These are phyloP conservation scores for Chalciporus sphaerocephalus DNA, from an alignment of 768 basidiomycete genomes.

Conservation along the genomic window DNA sequence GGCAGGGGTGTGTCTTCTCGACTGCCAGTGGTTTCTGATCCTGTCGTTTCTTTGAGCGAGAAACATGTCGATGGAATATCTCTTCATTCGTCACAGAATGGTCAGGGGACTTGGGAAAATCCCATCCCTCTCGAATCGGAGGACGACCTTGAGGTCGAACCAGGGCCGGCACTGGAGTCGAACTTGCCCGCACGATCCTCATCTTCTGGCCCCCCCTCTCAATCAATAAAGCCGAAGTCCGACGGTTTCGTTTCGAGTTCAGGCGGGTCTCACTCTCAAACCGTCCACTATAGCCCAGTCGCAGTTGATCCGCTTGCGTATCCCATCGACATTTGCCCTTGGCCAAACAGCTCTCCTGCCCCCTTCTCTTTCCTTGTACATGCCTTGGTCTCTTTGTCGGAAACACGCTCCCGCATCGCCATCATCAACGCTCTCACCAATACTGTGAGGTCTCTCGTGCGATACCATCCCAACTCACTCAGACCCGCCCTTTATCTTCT, in stretches of 20 bases:
- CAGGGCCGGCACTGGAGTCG: conserved; percentile 3
- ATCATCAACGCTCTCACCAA: conserved; percentile 73
- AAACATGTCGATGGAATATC: background rate
- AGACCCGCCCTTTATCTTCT: conserved; percentile 76
- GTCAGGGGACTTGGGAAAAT: conserved; percentile 23
- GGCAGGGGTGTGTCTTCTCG: conserved; percentile 11
- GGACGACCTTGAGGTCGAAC: conserved; percentile 7
- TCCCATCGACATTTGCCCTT: conserved; percentile 40
- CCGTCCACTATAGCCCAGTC: conserved; percentile 25
- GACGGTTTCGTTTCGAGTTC: conserved; percentile 21
- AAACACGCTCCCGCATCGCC: conserved; percentile 67
- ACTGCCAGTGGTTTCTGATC: conserved; percentile 15
- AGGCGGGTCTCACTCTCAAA: conserved; percentile 19
- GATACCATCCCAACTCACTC: conserved; percentile 63
- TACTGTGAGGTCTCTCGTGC: conserved; percentile 62
- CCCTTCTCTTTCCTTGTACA: conserved; percentile 73
- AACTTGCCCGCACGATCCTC: conserved; percentile 7
- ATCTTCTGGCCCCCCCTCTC: conserved; percentile 11
- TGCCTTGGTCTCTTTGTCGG: conserved; percentile 53
- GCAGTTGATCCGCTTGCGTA: conserved; percentile 50
- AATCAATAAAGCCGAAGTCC: conserved; percentile 4
- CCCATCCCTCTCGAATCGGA: conserved; percentile 25
- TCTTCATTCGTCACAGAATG: conserved; percentile 17
- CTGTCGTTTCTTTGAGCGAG: conserved; percentile 10
- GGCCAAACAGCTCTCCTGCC: conserved; percentile 36